Evolutionary conservation across 2,329 filamentous ascomycete genomes (phyloP), one percentile per base, ranked within the genome.

Genomic region (Alternaria ethzedia): DNA sequence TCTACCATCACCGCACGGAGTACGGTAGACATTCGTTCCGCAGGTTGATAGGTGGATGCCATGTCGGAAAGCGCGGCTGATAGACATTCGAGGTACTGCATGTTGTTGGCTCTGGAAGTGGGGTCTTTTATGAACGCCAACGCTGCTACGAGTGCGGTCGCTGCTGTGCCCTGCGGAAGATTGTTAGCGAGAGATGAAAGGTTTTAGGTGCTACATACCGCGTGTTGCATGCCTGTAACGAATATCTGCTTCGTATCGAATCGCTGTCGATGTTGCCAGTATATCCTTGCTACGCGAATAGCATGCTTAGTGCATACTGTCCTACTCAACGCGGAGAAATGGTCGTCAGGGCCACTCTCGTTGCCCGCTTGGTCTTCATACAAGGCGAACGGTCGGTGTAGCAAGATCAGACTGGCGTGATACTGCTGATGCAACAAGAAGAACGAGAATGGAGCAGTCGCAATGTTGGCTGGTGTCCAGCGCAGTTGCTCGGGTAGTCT

Each of bases 371-470:
- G 77, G 26, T 82, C 80, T 12, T 82, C 82, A 61, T 87, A 87
- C 59, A 82, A 81, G 20, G 85, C 84, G 80, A 86, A 87, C 0
- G 85, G 84, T 1, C 85, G 79, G 67, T 87, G 86, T 6, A 87
- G 78, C 11, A 87, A 74, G 54, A 87, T 86, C 74, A 86, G 80
- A 52, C 81, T 83, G 11, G 82, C 82, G 56, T 87, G 85, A 59
- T 87, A 87, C 68, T 87, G 85, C 70, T 87, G 85, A 64, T 87
- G 85, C 9, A 87, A 75, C 9, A 87, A 70, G 69, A 87, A 87
- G 78, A 81, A 89, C 1, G 75, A 77, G 50, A 80, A 78, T 0
- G 77, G 78, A 5, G 77, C 78, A 3, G 70, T 74, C 5, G 73
- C 72, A 44, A 80, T 78, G 44, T 80, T 80, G n/a, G 61, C 66